Conservation (phyloP, 176 grass and related monocot genomes). For the Eragrostis curvula region DNA sequence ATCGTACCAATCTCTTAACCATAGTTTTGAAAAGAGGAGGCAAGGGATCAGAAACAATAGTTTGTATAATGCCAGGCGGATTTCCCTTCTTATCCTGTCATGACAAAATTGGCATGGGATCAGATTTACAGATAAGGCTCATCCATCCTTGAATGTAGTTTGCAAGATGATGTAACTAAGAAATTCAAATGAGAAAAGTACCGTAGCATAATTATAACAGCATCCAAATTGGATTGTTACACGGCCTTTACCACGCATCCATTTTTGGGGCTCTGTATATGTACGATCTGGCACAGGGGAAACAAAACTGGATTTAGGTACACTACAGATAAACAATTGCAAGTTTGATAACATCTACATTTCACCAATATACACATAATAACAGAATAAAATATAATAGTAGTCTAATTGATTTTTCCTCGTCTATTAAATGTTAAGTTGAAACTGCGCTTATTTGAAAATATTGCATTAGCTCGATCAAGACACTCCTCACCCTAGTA, state of each 20-base stretch:
- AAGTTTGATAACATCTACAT: background rate
- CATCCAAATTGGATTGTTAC: conserved; percentile 88
- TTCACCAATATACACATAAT: background rate
- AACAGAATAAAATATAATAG: conserved; percentile 3
- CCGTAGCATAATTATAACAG: conserved; percentile 88
- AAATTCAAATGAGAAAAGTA: conserved; percentile 41
- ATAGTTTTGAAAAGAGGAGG: conserved; percentile 71
- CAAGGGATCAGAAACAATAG: conserved; percentile 66
- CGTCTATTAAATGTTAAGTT: background rate
- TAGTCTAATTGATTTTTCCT: background rate
- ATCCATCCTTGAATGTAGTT: conserved; percentile 20
- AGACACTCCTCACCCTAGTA: background rate
- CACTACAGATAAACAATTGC: background rate
- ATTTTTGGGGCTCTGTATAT: conserved; percentile 82
- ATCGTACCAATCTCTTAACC: conserved; percentile 71
- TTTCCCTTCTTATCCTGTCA: conserved; percentile 92
- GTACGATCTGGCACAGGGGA: conserved; percentile 56
- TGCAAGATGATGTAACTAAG: conserved; percentile 25
- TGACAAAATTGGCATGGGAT: conserved; percentile 25
- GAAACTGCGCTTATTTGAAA: background rate
- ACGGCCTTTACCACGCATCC: conserved; percentile 92
- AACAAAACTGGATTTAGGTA: conserved; percentile 20
- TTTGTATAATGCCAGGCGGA: conserved; percentile 80
- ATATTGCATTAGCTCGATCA: background rate
- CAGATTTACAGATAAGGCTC: background rate